Evolutionary conservation across 345 rosid genomes (phyloP), one percentile per base, ranked within the genome.

Genomic region (Dipteronia dyeriana): DNA sequence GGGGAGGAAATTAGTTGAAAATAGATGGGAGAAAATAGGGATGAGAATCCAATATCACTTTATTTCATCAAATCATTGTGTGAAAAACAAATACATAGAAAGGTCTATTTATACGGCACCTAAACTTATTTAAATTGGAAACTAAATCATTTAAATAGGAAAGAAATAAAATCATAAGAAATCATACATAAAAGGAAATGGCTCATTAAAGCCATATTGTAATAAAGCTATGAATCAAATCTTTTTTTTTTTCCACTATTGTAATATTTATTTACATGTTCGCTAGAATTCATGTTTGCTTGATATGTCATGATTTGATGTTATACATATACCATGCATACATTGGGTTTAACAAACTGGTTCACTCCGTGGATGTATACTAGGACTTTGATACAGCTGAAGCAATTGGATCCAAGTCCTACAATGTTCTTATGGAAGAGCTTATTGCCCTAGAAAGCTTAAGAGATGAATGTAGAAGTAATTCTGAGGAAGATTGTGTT

Each of bases 331-430:
- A 56, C 34, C n/a, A 22, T 5, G 12, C 25, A 17, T 20, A 26
- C 47, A 17, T 39, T 75, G 14, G 31, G 17, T 64, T 19, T 53
- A 34, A 56, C 71, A 20, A 14, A 53, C 41, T 34, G 14, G 49
- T 39, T 68, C 14, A 61, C 53, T 71, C 70, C 82, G 38, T 84
- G 74, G 49, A 41, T 56, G 1, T 69, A 22, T 80, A 41, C 82
- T 84, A 96, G 99, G 99, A 97, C 82, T 73, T 81, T 84, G 94
- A 88, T 78, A 86, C 96, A 73, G 94, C 97, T 76, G 80, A 79
- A 80, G 92, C 99, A 41, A 88, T 94, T 75, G 98, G 94, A 72
- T 77, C 87, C 81, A 97, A 94, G 83, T 97, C 98, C 39, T 94
- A 97, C 76, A 97, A 97, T 85, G 81, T 96, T 80, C 78, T 97